Evolutionary conservation across 176 grass and related monocot genomes (phyloP).

Genomic region (Oryza brachyantha): DNA sequence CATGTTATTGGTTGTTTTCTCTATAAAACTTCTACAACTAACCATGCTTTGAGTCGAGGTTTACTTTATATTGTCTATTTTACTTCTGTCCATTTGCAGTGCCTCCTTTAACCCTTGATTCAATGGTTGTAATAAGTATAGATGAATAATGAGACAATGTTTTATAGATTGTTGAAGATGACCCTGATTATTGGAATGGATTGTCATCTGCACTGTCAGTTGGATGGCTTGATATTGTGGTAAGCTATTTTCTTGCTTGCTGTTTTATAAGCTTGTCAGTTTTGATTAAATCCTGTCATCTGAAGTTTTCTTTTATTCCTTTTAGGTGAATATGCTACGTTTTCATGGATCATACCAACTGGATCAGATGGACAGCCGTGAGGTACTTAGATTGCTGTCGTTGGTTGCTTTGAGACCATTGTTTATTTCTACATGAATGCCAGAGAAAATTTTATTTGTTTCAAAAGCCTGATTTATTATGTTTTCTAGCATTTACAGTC

Average conservation of each 20-base stretch:
- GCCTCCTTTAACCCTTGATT: slow-evolving; percentile 15
- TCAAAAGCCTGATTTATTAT: neutral
- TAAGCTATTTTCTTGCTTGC: slow-evolving; percentile 39
- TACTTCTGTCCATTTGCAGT: slow-evolving; percentile 34
- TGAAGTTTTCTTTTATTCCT: slow-evolving; percentile 32
- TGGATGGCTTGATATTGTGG: slow-evolving; percentile 95
- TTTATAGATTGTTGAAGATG: slow-evolving; percentile 77
- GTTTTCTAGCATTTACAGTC: neutral
- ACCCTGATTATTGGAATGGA: slow-evolving; percentile 87
- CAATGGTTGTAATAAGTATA: slow-evolving; percentile 16
- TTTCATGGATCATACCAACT: slow-evolving; percentile 94
- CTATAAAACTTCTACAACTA: slow-evolving; percentile 1
- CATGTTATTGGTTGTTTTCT: neutral
- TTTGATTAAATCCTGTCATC: slow-evolving; percentile 25
- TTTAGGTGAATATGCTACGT: slow-evolving; percentile 86
- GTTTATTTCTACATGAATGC: slow-evolving; percentile 3
- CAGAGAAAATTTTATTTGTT: slow-evolving; percentile 12
- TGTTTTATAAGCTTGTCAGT: slow-evolving; percentile 21
- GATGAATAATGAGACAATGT: slow-evolving; percentile 17
- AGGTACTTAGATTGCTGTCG: slow-evolving; percentile 54
- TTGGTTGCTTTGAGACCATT: slow-evolving; percentile 24
- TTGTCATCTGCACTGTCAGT: slow-evolving; percentile 83
- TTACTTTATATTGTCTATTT: slow-evolving; percentile 5
- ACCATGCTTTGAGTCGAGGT: slow-evolving; percentile 4
- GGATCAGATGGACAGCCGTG: slow-evolving; percentile 89